Conservation (phyloP, 257 asterid species). For the Nemophila menziesii region DNA sequence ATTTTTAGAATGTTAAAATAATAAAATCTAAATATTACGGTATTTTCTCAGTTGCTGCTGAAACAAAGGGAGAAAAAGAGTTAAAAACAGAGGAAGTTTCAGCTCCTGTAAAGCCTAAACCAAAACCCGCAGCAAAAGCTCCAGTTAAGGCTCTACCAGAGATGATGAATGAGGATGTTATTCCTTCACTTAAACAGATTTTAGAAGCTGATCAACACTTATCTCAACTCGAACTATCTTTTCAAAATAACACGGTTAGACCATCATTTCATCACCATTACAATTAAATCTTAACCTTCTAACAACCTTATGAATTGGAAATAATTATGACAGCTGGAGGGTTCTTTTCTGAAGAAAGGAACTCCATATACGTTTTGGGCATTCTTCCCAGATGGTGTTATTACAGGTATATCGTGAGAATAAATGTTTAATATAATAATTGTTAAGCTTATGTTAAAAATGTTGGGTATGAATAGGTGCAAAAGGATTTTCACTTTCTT, state of each 20-base stretch:
- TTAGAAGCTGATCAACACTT: slow-evolving; percentile 51
- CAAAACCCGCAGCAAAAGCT: slow-evolving; percentile 40
- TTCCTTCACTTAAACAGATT: slow-evolving; percentile 51
- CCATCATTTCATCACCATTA: neutral
- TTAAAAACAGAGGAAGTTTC: slow-evolving; percentile 29
- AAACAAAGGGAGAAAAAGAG: slow-evolving; percentile 43
- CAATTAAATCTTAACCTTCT: no score
- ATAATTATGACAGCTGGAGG: slow-evolving; percentile 52
- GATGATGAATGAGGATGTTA: slow-evolving; percentile 76
- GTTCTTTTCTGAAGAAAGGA: slow-evolving; percentile 61
- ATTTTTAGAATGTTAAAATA: no score
- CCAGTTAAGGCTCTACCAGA: slow-evolving; percentile 50
- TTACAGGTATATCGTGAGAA: slow-evolving; percentile 31
- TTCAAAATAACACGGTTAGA: slow-evolving; percentile 46
- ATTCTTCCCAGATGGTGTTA: slow-evolving; percentile 65
- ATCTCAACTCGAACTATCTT: slow-evolving; percentile 39
- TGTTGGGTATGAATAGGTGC: slow-evolving; percentile 32
- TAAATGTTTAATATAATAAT: no score
- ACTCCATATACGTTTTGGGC: slow-evolving; percentile 73
- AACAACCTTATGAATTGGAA: neutral
- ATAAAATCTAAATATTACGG: neutral
- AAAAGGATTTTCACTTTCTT: slow-evolving; percentile 66
- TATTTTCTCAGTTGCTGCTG: slow-evolving; percentile 49
- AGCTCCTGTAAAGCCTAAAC: slow-evolving; percentile 13
- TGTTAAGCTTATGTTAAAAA: neutral